Base-by-base conservation (phyloP, 331 rosid genomes). In the Erythrophleum ivorense region DNA sequence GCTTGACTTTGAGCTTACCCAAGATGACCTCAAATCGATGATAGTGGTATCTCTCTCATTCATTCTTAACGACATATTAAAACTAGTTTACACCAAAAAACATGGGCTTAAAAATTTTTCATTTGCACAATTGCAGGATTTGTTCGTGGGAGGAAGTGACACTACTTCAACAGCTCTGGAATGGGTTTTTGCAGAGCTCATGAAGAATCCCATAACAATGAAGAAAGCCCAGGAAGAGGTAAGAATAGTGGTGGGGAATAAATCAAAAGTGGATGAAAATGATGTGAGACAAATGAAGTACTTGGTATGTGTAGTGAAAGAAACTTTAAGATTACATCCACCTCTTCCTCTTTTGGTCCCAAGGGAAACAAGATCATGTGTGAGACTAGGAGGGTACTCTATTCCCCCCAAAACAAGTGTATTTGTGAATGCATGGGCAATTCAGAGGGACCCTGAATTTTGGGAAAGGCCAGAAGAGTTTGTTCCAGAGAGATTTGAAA, bases 101-200 rank as follows among this genome's bases (percentile, higher is more conserved):
- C 29, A 24, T 24, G 29, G 29, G 21, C 60, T 14, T n/a, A 55
- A 57, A 58, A 5, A 9, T 58, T 13, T 21, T 58, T 21, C 2
- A 0, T 58, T 58, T 58, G 3, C 6, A 58, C 3, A 9, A 54
- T 54, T 71, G n/a, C 75, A 88, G 91, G 89, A 84, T 72, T 34
- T 88, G 87, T 81, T 88, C 60, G 49, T 78, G 0, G 91, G 33
- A 1, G 89, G 85, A 46, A 79, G 52, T 31, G 89, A 82, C 18
- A 73, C 89, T 9, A 55, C 82, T 9, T 41, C 86, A 0, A 15
- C 85, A 0, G 1, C 53, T 2, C 0, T 81, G 43, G 86, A 84
- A 73, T 88, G 89, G 91, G 54, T 34, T 64, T 71, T 81, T 78
- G 78, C 85, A 10, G 88, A 88, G 83, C 84, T 88, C 1, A 9